Evolutionary conservation across 2,329 filamentous ascomycete species (phyloP), one percentile per base, ranked within the genome.

Genomic region (Colletotrichum aenigma): DNA sequence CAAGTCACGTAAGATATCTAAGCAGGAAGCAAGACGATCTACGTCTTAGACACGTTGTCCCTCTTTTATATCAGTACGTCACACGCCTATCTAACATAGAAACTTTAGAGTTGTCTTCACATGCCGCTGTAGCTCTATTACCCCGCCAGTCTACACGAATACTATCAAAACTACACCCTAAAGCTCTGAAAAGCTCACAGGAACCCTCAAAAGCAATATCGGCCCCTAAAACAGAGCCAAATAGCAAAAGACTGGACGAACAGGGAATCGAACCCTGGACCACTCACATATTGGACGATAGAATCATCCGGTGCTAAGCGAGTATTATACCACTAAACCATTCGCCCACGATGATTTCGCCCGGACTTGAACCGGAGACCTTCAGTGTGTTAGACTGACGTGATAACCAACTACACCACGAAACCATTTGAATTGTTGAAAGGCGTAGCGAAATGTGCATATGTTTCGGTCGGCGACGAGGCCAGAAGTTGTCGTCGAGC

Each of bases 381-480:
- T 75, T 73, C 73, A 75, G 73, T 75, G 73, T 83, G 85, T 87
- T 87, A 87, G 84, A 86, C 85, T 86, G 84, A 87, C 83, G 86
- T 87, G 85, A 87, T 87, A 86, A 87, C 85, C 85, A 86, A 87
- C 85, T 83, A 82, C 81, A 82, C 81, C 80, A 83, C 72, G 56
- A 75, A 65, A 75, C 73, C 73, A 55, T 3, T 52, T 43, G n/a
- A 8, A 52, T 52, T 75, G 64, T 32, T 75, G 28, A n/a, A 1
- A 3, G 0, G 3, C 0, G 0, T 0, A 0, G 1, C 2, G 3
- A 13, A 34, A 38, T 58, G 5, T 56, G 10, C 6, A 1, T 26
- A 3, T 15, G 32, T 73, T 5, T 62, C 3, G 61, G 61, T 13
- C n/a, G 5, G 36, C 3, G 6, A 18, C 26, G n/a, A 32, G 56